Percentiles rank a stretch among this genome's conserved stretches.
Conservation (phyloP, 2,329 filamentous ascomycete genomes). For the Ceratocystis albifundus region DNA sequence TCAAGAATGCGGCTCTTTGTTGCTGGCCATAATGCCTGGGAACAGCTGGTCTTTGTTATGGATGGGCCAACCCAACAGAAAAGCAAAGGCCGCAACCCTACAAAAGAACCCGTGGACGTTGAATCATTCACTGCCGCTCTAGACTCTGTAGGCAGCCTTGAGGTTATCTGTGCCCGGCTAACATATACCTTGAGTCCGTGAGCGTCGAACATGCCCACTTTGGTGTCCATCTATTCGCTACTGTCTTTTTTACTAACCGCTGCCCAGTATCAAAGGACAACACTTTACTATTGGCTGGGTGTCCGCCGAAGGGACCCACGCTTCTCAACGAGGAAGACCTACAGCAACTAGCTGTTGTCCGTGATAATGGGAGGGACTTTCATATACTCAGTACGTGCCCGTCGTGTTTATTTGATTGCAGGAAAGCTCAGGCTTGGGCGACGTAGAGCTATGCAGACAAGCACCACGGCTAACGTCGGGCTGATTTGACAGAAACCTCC, state of each 20-base stretch:
- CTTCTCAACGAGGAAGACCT: not conserved
- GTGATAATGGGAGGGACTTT: not conserved
- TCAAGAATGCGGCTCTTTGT: constrained; percentile 34
- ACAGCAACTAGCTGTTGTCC: constrained; percentile 2
- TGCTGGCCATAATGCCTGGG: constrained; percentile 48
- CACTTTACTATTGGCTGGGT: constrained; percentile 10
- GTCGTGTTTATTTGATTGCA: not conserved
- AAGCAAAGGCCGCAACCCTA: not conserved
- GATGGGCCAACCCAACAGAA: not conserved
- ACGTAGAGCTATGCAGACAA: not conserved
- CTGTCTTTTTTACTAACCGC: not conserved
- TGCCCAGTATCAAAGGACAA: constrained; percentile 12
- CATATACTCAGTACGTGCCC: not conserved
- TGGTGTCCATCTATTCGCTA: not conserved
- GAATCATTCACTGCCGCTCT: constrained; percentile 36
- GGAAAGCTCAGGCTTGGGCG: not conserved
- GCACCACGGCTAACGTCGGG: not conserved
- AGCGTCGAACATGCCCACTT: not conserved
- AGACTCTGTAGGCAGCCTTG: constrained; percentile 30
- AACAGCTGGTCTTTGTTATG: constrained; percentile 37
- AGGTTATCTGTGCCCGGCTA: constrained; percentile 30
- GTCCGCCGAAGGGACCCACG: constrained; percentile 9
- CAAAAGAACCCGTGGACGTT: constrained; percentile 40
- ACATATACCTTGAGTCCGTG: constrained; percentile 40
- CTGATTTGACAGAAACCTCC: not conserved